These are phyloP conservation scores for Chalciporus sp. DNA, from an alignment of 1,284 basidiomycete genomes.

Conservation along the genomic window DNA sequence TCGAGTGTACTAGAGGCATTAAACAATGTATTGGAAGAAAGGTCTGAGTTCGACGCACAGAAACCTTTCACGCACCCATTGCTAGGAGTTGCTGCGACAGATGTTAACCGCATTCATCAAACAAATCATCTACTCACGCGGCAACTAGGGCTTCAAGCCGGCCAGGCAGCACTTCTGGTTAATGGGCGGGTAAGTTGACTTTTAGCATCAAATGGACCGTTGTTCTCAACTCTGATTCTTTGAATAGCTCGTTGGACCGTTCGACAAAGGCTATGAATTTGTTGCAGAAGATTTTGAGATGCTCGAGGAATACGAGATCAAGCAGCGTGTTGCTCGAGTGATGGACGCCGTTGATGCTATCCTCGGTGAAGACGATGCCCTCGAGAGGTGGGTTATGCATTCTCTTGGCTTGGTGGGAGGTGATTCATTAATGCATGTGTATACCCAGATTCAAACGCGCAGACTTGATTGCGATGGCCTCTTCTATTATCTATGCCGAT, in stretches of 20 bases:
- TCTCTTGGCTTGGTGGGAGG: background rate
- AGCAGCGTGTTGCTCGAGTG: constrained; percentile 70
- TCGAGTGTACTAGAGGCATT: constrained; percentile 22
- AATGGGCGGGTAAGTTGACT: constrained; percentile 76
- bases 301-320: constrained; percentile 72
- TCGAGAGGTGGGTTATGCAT: constrained; percentile 46
- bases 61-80: constrained; percentile 39
- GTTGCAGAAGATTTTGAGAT: constrained; percentile 65
- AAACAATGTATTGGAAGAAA: background rate
- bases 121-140: constrained; percentile 48
- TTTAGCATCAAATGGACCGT: background rate
- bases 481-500: constrained; percentile 72
- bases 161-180: constrained; percentile 64
- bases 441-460: constrained; percentile 52
- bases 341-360: constrained; percentile 62
- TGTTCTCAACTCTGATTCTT: constrained; percentile 8
- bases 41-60: constrained; percentile 29
- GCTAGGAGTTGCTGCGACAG: constrained; percentile 37
- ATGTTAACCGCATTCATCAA: constrained; percentile 30
- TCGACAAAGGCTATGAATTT: constrained; percentile 56
- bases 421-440: constrained; percentile 7
- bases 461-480: constrained; percentile 62
- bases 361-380: constrained; percentile 41
- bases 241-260: constrained; percentile 65
- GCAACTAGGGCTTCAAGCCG: constrained; percentile 57